Conservation (phyloP, 2,329 filamentous ascomycete species). For the Clarireedia monteithiana region DNA sequence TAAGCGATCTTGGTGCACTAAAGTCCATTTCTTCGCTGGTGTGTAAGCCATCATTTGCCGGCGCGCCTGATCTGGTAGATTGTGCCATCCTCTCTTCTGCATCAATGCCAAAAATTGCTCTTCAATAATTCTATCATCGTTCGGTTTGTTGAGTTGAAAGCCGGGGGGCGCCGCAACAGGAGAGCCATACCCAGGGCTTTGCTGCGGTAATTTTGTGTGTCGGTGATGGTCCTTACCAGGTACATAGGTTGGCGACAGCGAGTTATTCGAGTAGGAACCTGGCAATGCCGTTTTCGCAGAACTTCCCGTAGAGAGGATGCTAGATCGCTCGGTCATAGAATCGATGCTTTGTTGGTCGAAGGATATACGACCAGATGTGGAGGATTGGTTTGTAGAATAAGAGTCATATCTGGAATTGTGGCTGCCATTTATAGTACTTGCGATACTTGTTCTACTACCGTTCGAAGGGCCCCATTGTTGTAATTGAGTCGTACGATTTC, state of each 20-base stretch:
- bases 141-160: conserved; percentile 62
- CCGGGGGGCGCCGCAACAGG: conserved; percentile 24
- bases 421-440: conserved; percentile 41
- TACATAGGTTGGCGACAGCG: conserved; percentile 29
- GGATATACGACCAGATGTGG: conserved; percentile 35
- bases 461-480: conserved; percentile 66
- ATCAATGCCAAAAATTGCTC: conserved; percentile 89
- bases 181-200: conserved; percentile 18
- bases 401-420: conserved; percentile 58
- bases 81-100: conserved; percentile 97
- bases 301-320: conserved; percentile 47
- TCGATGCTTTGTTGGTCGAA: conserved; percentile 60
- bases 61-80: conserved; percentile 86
- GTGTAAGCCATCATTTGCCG: conserved; percentile 96
- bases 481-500: conserved; percentile 60
- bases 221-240: conserved; percentile 45
- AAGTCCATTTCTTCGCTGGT: conserved; percentile 91
- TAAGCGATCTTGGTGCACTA: conserved; percentile 90
- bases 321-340: conserved; percentile 49
- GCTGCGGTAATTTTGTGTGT: conserved; percentile 41
- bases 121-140: conserved; percentile 77
- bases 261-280: conserved; percentile 49
- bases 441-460: conserved; percentile 39
- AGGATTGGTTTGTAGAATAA: conserved; percentile 37
- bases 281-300: conserved; percentile 46